Conservation (phyloP, 2,329 filamentous ascomycete species). For the Diplodia seriata region DNA sequence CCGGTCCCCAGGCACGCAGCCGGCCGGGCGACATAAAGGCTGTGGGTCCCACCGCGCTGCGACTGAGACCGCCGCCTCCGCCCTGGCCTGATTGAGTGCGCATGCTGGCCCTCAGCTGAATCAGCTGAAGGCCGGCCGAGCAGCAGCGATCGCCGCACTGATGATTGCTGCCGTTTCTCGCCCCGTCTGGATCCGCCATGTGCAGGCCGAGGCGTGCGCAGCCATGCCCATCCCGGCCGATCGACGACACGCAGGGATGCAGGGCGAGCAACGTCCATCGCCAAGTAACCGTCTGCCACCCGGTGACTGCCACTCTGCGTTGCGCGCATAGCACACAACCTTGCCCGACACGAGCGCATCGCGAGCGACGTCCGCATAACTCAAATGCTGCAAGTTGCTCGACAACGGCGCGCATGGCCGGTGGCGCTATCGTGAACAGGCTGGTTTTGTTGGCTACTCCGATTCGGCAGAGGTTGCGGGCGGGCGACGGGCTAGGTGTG, state of each 20-base stretch:
- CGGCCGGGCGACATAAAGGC: conserved; percentile 11
- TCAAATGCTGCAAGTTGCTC: too few species aligned
- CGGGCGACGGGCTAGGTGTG: neutral
- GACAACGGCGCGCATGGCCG: neutral
- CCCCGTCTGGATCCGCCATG: conserved; percentile 4
- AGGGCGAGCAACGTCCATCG: neutral
- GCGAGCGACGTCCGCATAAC: too few species aligned
- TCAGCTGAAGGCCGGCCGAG: conserved; percentile 15
- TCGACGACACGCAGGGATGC: conserved; percentile 2
- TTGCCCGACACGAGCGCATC: neutral
- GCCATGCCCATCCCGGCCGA: conserved; percentile 9
- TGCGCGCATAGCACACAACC: neutral
- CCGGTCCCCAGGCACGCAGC: neutral
- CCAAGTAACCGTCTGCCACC: neutral
- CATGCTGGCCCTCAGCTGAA: conserved; percentile 4
- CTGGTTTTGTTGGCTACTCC: neutral
- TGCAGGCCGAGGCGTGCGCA: neutral
- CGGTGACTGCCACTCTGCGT: conserved; percentile 8
- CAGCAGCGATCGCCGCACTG: neutral
- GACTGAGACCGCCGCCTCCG: neutral
- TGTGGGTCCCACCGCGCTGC: neutral
- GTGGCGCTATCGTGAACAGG: neutral
- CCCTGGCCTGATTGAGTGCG: neutral
- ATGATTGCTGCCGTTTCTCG: neutral
- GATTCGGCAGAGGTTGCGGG: neutral